Base-by-base conservation (phyloP, 257 asterid genomes). In the Solanum bukasovii region DNA sequence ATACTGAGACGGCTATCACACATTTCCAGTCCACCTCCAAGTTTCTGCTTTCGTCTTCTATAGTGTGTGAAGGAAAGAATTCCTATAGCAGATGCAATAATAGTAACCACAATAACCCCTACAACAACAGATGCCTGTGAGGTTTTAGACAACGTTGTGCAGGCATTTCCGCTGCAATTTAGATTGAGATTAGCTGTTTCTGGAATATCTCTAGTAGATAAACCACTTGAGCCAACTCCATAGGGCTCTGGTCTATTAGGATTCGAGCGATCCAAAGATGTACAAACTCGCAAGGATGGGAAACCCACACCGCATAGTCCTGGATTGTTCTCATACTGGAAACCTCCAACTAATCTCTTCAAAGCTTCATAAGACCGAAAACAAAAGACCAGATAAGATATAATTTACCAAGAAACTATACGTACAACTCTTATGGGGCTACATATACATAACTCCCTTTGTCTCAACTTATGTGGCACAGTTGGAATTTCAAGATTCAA, bases 221-320 rank as follows among this genome's bases (percentile, higher is more conserved):
- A 87, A 29, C 94, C 93, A 13, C 85, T 52, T 20, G 90, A 85
- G 61, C 89, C 96, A 67, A 91, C 97, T 27, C 94, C 92, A 77
- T 91, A 94, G 7, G 99, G 98, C 59, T 94, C 94, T 0, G 95
- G 96, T 87, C 92, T 88, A 49, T 91, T 94, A 0, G 90, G 90
- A 89, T 88, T 87, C 59, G 91, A 92, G 40, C 46, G 87, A 74
- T 89, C 94, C 3, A 91, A 91, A 70, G 89, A 90, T 14, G 84
- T 89, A 86, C 99, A 96, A 29, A 87, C 90, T 88, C 90, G 90
- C 63, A 96, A 89, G 34, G 96, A 91, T 20, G 96, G 77, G 74
- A 94, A 96, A 40, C 93, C 97, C 5, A 92, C 89, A 88, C 99
- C 99, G 78, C 99, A 96, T 67, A 96, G 42, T 70, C 96, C 98